Evolutionary conservation across 345 rosid species (phyloP).

Genomic region (Crucihimalaya himalaica): DNA sequence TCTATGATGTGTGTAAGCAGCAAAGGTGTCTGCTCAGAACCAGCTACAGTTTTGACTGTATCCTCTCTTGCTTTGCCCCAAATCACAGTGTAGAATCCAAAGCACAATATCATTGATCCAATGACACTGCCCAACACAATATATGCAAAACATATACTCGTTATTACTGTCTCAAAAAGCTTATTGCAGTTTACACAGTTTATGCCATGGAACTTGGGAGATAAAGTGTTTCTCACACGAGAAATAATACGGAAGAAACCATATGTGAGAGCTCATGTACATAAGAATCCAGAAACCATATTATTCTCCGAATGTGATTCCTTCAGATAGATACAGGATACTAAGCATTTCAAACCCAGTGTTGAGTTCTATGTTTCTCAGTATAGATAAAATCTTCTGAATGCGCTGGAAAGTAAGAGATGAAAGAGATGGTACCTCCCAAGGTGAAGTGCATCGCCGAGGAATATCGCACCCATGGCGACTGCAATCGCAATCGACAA

Average conservation of each 20-base stretch:
- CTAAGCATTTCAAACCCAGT: neutral
- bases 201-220: neutral
- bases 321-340: neutral
- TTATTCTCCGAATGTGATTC: neutral
- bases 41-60: constrained; percentile 12
- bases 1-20: constrained; percentile 17
- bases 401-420: neutral
- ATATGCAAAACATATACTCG: neutral
- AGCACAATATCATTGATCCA: constrained; percentile 36
- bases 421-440: constrained; percentile 36
- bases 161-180: neutral
- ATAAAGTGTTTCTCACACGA: neutral
- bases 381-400: neutral
- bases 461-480: constrained; percentile 36
- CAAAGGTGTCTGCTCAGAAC: constrained; percentile 12
- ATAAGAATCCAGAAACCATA: neutral
- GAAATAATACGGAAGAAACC: neutral
- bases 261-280: neutral
- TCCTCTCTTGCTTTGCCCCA: constrained; percentile 47
- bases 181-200: neutral
- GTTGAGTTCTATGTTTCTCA: neutral
- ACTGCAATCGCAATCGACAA: constrained; percentile 40
- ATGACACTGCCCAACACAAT: constrained; percentile 32
- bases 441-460: constrained; percentile 39
- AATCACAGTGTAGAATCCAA: constrained; percentile 31